phyloP scores from a whole-genome alignment of 192 early-diverging fungal species.

The Linderina pennispora region DNA sequence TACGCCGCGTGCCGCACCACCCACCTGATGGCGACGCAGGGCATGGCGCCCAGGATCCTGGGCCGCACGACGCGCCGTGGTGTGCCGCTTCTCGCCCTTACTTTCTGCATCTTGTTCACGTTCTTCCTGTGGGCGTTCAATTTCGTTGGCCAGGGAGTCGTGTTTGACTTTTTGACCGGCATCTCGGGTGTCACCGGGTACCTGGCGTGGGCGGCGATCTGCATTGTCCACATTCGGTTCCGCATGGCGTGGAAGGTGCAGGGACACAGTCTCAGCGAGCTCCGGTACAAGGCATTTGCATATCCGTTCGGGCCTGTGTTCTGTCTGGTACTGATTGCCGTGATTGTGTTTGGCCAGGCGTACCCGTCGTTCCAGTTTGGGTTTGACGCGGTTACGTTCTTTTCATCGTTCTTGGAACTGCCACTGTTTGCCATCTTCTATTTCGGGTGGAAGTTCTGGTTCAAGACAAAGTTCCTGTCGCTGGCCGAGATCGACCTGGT shows the following conservation, averaged over 20 bases:
- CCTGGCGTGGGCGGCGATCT: conserved; percentile 76
- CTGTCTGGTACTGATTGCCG: conserved; percentile 52
- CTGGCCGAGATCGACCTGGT: conserved; percentile 52
- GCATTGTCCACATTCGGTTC: conserved; percentile 65
- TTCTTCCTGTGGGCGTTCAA: conserved; percentile 49
- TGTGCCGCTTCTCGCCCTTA: conserved; percentile 58
- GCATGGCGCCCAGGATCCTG: conserved; percentile 57
- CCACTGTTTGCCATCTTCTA: conserved; percentile 51
- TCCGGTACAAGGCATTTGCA: conserved; percentile 64
- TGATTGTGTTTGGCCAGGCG: conserved; percentile 48
- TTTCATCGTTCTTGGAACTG: conserved; percentile 54
- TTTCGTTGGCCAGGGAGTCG: conserved; percentile 53
- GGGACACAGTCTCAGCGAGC: conserved; percentile 40
- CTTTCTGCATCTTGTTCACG: conserved; percentile 50
- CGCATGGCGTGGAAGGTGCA: conserved; percentile 63
- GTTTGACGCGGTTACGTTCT: conserved; percentile 38
- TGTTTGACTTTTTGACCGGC: conserved; percentile 56
- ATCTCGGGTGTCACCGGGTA: conserved; percentile 68
- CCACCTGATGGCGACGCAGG: conserved; percentile 60
- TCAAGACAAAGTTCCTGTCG: conserved; percentile 48
- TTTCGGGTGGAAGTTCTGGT: conserved; percentile 50
- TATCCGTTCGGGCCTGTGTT: conserved; percentile 62
- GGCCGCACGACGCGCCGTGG: conserved; percentile 54
- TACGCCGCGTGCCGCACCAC: conserved; percentile 73
- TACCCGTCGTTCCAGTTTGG: conserved; percentile 40